Evolutionary conservation across 2,329 filamentous ascomycete genomes (phyloP).

Genomic region (Colletotrichum cereale): DNA sequence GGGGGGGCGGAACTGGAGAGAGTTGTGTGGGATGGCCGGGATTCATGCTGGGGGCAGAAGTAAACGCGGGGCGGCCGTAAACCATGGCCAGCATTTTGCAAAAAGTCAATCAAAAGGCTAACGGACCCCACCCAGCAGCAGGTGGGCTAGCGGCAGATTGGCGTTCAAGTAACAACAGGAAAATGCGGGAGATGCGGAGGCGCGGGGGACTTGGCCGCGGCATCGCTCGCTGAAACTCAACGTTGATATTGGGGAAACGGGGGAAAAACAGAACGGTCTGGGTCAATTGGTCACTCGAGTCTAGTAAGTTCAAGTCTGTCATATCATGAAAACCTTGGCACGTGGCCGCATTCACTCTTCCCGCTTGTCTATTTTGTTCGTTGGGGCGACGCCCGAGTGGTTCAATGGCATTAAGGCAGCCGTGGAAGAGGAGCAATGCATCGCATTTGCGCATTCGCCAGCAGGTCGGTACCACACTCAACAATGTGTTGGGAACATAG

Average conservation of each 20-base stretch:
- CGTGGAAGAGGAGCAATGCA: neutral
- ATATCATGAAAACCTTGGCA: neutral
- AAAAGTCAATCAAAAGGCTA: neutral
- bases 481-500: neutral
- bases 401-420: neutral
- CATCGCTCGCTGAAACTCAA: conserved; percentile 38
- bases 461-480: neutral
- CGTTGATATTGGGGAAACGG: neutral
- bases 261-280: neutral
- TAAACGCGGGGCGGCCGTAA: conserved; percentile 36
- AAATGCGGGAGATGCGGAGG: conserved; percentile 37
- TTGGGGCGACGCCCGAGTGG: neutral
- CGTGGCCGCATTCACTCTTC: neutral
- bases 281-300: neutral
- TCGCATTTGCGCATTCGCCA: neutral
- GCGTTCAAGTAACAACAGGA: conserved; percentile 8
- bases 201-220: conserved; percentile 29
- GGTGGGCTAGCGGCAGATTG: conserved; percentile 24
- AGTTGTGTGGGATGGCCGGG: neutral
- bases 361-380: neutral
- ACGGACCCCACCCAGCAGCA: conserved; percentile 12
- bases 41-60: neutral
- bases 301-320: neutral
- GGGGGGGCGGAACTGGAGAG: neutral
- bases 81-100: conserved; percentile 3